These are phyloP conservation scores for Thalassiosira profunda DNA, from an alignment of 108 stramenopile genomes.

Conservation along the genomic window DNA sequence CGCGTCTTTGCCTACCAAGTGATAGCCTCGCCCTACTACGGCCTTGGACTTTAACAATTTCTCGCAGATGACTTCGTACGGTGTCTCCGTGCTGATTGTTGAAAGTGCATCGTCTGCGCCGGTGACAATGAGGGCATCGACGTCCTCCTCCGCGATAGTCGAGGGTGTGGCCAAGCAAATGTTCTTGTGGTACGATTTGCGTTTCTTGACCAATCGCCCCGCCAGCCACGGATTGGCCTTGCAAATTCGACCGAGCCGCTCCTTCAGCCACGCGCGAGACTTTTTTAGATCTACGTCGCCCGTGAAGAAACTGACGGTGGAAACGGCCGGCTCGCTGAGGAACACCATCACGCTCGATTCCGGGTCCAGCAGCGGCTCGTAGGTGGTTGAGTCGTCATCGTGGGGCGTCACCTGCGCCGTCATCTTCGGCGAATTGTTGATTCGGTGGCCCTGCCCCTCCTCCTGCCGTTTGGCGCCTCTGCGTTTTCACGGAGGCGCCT, in stretches of 20 bases:
- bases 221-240: slow-evolving; percentile 25
- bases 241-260: slow-evolving; percentile 8
- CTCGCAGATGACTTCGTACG: slow-evolving; percentile 6
- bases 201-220: slow-evolving; percentile 13
- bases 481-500: no score
- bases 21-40: slow-evolving; percentile 16
- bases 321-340: slow-evolving; percentile 11
- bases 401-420: neutral
- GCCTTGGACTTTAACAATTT: slow-evolving; percentile 3
- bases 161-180: slow-evolving; percentile 1
- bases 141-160: slow-evolving; percentile 2
- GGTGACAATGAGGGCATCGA: slow-evolving; percentile 13
- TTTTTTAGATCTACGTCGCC: slow-evolving; percentile 4
- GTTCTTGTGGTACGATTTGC: slow-evolving; percentile 16
- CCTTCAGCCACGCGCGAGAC: slow-evolving; percentile 4
- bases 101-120: neutral
- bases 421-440: no score
- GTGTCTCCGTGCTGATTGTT: neutral
- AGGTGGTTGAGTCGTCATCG: no score
- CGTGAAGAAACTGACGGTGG: slow-evolving; percentile 16
- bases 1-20: slow-evolving; percentile 17
- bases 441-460: no score
- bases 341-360: slow-evolving; percentile 21
- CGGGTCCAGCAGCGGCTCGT: slow-evolving; percentile 15
- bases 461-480: no score